Evolutionary conservation across 2,329 filamentous ascomycete species (phyloP), one percentile per base, ranked within the genome.

Genomic region (Cladosporium oxysporum): DNA sequence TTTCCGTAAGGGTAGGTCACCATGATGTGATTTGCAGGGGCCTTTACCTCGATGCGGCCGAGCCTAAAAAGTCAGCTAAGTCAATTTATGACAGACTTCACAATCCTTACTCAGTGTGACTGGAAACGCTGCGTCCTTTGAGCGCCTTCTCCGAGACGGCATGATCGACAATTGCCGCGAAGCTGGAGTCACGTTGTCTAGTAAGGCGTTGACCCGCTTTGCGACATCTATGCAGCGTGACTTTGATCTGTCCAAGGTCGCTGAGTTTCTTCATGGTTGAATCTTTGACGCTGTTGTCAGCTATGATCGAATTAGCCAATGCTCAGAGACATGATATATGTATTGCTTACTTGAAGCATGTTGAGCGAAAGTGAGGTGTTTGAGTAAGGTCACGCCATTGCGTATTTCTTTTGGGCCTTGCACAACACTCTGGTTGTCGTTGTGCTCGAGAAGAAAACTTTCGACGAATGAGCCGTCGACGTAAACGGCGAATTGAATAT

Each of bases 71-170:
- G 16, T 65, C 18, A 47, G 47, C 14, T 18, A 4, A 23, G 29
- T 10, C 28, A 21, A 47, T 8, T 23, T 21, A 8, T 16, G 37
- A 3, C 33, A 59, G n/a, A n/a, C 55, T n/a, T 18, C 16, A 21
- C 5, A 10, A 5, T 11, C 70, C 70, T 58, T 55, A 74, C 73
- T 62, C 63, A 2, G 70, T 67, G n/a, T 67, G 66, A 11, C 58
- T 71, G 0, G 73, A 73, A 31, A 75, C 69, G 0, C 71, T 66
- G 8, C 72, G 70, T 4, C 73, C 73, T 60, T 75, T 75, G 50
- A 73, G 49, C 18, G 66, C 65, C 62, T 75, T 74, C 62, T 75
- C 72, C 0, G 70, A 66, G 0, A 75, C 28, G 3, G 31, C 64
- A 21, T 52, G 7, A 1, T 33, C 31, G 31, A 7, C 31, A 33